Base-by-base conservation (phyloP, 768 basidiomycete genomes). In the Auricularia auricula-judae region DNA sequence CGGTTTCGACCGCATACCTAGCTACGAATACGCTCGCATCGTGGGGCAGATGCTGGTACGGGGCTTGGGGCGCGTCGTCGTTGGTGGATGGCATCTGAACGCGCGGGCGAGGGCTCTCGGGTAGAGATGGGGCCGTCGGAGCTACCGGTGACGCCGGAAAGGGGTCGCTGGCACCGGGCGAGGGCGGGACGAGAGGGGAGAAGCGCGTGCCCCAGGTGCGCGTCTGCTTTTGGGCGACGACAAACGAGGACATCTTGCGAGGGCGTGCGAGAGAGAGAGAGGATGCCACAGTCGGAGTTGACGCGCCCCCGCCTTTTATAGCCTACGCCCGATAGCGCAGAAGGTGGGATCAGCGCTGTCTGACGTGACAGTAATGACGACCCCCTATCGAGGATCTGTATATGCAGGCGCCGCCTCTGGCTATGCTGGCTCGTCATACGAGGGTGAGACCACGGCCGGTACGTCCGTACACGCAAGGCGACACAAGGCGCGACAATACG, bases 11-110 rank as follows among this genome's bases (percentile, higher is more conserved):
- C 29, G 29, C 29, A 29, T 70, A 89, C 90, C 89, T 91, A 73
- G 91, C 91, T 66, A 92, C 86, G 73, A 93, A 93, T 69, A 93
- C 81, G 70, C 88, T 91, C 47, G 89, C 85, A 67, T 91, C 86
- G 72, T 90, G 87, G 64, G 83, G 81, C 71, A 82, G 77, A 70
- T 64, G 60, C 7, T 23, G 23, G 21, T 61, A 60, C 21, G 62
- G 62, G 29, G 16, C 23, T 11, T 36, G 34, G 11, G 36, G 60
- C 51, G 44, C 43, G 44, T 56, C 58, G 12, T 21, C 34, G 64
- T 23, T 47, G 35, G 42, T 44, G 54, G n/a, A 18, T 1, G 16
- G 18, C 61, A 59, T 54, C 47, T 16, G 65, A 44, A 51, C 29
- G 51, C 59, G 33, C 35, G 8, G 67, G 21, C n/a, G 29, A 61